phyloP scores from a whole-genome alignment of 352 stramenopile species.

The Elongisporangium prolatum region DNA sequence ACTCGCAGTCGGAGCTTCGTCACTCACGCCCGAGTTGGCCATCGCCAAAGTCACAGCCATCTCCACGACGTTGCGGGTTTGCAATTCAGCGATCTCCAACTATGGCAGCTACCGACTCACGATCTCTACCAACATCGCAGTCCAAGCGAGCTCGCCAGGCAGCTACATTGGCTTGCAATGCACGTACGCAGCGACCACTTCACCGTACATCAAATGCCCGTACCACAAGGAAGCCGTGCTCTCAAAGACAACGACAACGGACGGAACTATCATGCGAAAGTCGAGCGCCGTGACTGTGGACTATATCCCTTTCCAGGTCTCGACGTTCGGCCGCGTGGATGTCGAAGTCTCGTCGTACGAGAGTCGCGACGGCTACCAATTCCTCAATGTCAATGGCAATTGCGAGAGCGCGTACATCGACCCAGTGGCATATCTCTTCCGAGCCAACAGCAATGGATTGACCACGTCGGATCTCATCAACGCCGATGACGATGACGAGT shows the following conservation, averaged over 20 bases:
- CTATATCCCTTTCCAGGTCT: conserved; percentile 48
- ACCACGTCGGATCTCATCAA: conserved; percentile 41
- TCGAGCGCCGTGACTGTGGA: conserved; percentile 43
- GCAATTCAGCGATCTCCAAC: conserved; percentile 42
- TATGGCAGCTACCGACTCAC: conserved; percentile 69
- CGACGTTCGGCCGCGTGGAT: conserved; percentile 41
- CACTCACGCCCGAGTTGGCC: conserved; percentile 39
- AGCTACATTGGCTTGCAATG: conserved; percentile 72
- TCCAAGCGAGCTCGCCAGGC: conserved; percentile 25
- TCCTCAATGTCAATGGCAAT: conserved; percentile 57
- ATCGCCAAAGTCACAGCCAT: conserved; percentile 34
- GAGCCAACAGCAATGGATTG: conserved; percentile 21
- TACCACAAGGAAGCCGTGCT: conserved; percentile 55
- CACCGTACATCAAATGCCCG: conserved; percentile 34
- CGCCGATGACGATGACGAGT: conserved; percentile 54
- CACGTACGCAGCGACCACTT: conserved; percentile 11
- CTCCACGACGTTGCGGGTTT: conserved; percentile 33
- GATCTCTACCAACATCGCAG: conserved; percentile 25
- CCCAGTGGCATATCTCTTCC: conserved; percentile 55
- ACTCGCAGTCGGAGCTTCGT: conserved; percentile 47
- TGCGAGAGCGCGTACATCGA: conserved; percentile 69
- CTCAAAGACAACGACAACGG: conserved; percentile 21
- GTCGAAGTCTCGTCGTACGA: conserved; percentile 63
- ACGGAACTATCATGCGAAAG: conserved; percentile 54
- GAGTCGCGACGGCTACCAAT: conserved; percentile 24